Evolutionary conservation across 306 rosid genomes (phyloP).

Genomic region (Benincasa hispida): DNA sequence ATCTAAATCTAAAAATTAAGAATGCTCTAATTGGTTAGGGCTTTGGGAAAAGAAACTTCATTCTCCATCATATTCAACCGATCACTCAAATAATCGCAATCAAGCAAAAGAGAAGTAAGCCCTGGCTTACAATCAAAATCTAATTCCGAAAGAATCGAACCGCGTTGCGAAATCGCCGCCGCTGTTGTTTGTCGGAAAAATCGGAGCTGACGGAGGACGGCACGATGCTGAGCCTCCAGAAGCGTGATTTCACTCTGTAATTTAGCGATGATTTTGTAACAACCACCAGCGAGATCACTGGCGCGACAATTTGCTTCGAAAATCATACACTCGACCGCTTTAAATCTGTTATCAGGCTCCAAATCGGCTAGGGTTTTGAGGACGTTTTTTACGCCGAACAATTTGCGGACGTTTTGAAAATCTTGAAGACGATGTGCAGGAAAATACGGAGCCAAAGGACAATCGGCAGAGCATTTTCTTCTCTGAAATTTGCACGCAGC

Average conservation of each 20-base stretch:
- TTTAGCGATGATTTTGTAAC: background rate
- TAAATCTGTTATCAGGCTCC: background rate
- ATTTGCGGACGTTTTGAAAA: background rate
- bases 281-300: background rate
- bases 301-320: background rate
- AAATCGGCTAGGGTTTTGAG: background rate
- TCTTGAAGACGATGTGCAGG: background rate
- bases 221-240: background rate
- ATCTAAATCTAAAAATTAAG: background rate
- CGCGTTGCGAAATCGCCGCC: background rate
- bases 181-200: background rate
- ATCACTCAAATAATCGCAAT: background rate
- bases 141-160: background rate
- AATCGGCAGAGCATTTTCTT: background rate
- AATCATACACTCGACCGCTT: background rate
- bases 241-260: background rate
- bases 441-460: conserved; percentile 1
- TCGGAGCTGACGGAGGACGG: background rate
- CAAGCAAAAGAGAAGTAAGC: background rate
- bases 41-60: background rate
- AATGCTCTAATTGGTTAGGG: background rate
- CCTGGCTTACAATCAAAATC: background rate
- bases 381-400: background rate
- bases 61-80: background rate
- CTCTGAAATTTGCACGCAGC: conserved; percentile 6